Evolutionary conservation across 2,329 filamentous ascomycete species (phyloP), one percentile per base, ranked within the genome.

Genomic region (Fusarium foetens): DNA sequence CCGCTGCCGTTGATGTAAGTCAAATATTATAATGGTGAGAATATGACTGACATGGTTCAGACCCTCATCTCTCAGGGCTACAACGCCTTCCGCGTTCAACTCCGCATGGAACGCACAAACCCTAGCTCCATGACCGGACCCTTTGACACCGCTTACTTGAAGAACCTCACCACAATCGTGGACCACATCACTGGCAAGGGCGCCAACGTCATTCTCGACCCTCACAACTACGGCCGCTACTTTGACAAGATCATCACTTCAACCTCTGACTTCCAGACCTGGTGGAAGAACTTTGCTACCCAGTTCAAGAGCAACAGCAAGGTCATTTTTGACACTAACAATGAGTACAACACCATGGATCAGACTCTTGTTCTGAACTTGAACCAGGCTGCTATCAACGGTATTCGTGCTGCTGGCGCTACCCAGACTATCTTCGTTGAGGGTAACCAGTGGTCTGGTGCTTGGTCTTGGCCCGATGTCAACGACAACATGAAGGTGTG

Each of bases 301-400:
- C 79, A 83, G 59, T 91, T 90, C 79, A 83, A 82, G 70, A 77
- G 77, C 77, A 88, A 91, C 81, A 75, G 79, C 49, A 83, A 83
- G 31, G 88, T 91, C 74, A 84, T 91, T 76, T 91, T 91, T 72
- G 89, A 91, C 80, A 90, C 88, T 68, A 91, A 91, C 85, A 92
- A 91, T 79, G 90, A 92, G 82, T 91, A 89, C 79, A 82, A 91
- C 79, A 85, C 85, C 77, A 89, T 91, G 85, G 86, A 89, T 76
- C 87, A 90, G 77, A 79, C 78, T 3, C 86, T 91, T 7, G 89
- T 91, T 13, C 80, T 88, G 12, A 80, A 86, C 73, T 85, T 91
- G 49, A 91, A 91, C 84, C 90, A 91, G 78, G 89, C 88, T 13
- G 90, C 89, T 61, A 90, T 92, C 74, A 79, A 90, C 75, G 88